Conservation (phyloP, 1,139 yeast species). For the Pichia sp. region DNA sequence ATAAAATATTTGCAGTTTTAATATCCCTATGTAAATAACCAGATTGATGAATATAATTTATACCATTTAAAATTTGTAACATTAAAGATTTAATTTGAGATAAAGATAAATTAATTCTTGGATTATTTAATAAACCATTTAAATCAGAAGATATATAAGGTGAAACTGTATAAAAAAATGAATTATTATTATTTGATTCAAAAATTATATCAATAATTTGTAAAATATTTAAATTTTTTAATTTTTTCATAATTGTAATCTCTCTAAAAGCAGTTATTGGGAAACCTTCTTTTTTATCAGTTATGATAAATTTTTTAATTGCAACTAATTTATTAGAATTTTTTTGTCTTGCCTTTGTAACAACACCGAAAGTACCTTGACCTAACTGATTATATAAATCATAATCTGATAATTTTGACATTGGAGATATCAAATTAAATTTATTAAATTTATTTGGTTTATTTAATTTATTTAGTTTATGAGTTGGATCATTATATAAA, state of each 20-base stretch:
- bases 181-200: too few species aligned
- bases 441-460: too few species aligned
- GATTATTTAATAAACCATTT: constrained; percentile 87
- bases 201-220: constrained; percentile 79
- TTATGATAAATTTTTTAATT: constrained; percentile 74
- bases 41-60: constrained; percentile 72
- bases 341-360: constrained; percentile 53
- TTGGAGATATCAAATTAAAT: too few species aligned
- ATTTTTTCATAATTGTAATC: constrained; percentile 70
- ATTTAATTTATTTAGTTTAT: too few species aligned
- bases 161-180: constrained; percentile 75
- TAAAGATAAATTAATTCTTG: constrained; percentile 53
- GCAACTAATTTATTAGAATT: constrained; percentile 61
- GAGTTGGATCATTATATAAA: too few species aligned
- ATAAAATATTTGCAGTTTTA: constrained; percentile 85
- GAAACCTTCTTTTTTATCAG: constrained; percentile 84
- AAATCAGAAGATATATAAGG: constrained; percentile 94
- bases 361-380: constrained; percentile 78
- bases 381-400: constrained; percentile 41
- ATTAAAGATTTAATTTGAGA: constrained; percentile 80
- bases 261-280: constrained; percentile 96
- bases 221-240: constrained; percentile 66
- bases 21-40: constrained; percentile 82
- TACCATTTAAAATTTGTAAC: constrained; percentile 71
- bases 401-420: too few species aligned